Conservation (phyloP, 305 asterid species). For the Fraxinus platypoda region DNA sequence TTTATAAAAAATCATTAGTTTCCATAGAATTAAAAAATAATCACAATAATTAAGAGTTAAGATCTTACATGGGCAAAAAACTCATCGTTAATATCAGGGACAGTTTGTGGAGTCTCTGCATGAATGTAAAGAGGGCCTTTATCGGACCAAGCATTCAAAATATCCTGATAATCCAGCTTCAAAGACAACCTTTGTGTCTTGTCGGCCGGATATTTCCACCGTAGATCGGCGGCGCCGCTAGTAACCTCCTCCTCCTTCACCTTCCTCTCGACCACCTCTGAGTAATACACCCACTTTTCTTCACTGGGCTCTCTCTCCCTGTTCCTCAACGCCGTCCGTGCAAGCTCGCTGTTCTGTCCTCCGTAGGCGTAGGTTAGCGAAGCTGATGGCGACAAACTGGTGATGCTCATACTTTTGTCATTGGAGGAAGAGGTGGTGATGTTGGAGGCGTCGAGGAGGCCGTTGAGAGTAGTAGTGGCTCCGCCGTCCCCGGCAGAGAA, state of each 20-base stretch:
- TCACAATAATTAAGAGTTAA: background rate
- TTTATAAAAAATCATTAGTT: background rate
- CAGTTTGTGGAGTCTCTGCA: conserved; percentile 44
- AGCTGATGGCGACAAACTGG: conserved; percentile 48
- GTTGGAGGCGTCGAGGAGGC: conserved; percentile 42
- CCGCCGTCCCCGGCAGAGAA: conserved; percentile 71
- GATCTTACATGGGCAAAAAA: conserved; percentile 43
- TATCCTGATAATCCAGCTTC: conserved; percentile 73
- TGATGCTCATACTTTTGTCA: conserved; percentile 24
- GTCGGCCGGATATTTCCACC: conserved; percentile 18
- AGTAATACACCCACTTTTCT: conserved; percentile 75
- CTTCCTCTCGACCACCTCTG: conserved; percentile 68
- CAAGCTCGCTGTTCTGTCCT: conserved; percentile 36
- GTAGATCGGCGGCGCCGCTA: conserved; percentile 48
- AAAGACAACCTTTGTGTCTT: conserved; percentile 37
- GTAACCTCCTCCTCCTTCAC: conserved; percentile 74
- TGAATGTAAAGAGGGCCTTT: conserved; percentile 59
- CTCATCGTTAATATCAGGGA: conserved; percentile 53
- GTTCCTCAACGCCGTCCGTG: conserved; percentile 69
- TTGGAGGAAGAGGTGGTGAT: conserved; percentile 45
- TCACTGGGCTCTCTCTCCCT: conserved; percentile 68
- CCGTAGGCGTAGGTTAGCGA: conserved; percentile 45
- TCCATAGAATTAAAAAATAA: background rate
- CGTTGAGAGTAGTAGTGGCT: conserved; percentile 59
- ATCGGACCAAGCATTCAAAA: conserved; percentile 73